These are phyloP conservation scores for Strigomonas galati DNA, from an alignment of 208 protist species.

Conservation along the genomic window DNA sequence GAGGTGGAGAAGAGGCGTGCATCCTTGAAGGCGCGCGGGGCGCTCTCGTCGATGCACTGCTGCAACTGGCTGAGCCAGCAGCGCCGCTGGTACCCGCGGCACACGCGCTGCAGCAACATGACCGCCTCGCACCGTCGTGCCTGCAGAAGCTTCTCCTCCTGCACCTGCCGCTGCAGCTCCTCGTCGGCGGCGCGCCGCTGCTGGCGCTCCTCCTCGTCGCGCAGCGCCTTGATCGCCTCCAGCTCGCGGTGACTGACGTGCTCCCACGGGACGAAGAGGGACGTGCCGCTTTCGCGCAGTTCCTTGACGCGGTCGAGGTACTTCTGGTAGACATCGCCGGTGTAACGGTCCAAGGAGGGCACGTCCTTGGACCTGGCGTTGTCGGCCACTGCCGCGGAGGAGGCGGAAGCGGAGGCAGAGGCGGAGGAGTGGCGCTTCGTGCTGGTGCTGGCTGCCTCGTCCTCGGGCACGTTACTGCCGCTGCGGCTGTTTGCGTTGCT, in stretches of 20 bases:
- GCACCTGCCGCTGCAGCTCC: conserved; percentile 21
- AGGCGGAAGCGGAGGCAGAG: too few relatives aligned
- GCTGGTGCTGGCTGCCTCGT: neutral
- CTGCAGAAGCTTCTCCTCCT: conserved; percentile 34
- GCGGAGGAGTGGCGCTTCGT: too few relatives aligned
- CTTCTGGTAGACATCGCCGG: conserved; percentile 9
- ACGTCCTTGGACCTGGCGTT: neutral
- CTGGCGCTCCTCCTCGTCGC: conserved; percentile 25
- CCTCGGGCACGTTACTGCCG: neutral
- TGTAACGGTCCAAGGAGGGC: neutral
- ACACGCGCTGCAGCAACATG: conserved; percentile 48
- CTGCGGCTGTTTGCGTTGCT: neutral
- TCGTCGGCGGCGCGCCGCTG: conserved; percentile 19
- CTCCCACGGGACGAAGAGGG: conserved; percentile 34
- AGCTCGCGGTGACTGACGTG: conserved; percentile 47
- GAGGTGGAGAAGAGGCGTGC: neutral
- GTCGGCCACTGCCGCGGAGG: too few relatives aligned
- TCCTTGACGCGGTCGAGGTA: neutral
- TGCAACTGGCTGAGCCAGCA: conserved; percentile 25
- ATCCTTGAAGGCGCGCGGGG: conserved; percentile 16
- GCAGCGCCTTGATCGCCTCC: conserved; percentile 20
- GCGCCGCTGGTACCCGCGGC: conserved; percentile 37
- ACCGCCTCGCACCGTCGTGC: conserved; percentile 34
- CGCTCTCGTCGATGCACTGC: conserved; percentile 19
- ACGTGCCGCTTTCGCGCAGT: neutral